A percentile compares a stretch with the other conserved stretches of the same genome.
Conservation (phyloP, 257 asterid genomes). For the Striga asiatica region DNA sequence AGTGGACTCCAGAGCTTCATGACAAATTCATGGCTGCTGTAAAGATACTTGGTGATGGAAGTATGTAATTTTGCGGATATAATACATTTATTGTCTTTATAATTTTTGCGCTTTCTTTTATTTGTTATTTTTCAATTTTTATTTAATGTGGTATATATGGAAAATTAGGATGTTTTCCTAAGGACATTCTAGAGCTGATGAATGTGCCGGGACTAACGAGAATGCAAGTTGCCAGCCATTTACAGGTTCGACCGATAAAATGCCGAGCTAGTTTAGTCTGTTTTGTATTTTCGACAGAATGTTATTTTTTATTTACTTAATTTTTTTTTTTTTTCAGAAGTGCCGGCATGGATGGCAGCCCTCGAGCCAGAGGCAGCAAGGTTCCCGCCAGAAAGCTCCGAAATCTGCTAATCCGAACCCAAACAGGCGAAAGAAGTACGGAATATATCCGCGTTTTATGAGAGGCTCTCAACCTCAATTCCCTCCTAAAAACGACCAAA, state of each 20-base stretch:
- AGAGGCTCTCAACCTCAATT: constrained; percentile 4
- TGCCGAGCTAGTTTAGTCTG: background rate
- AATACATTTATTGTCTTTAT: background rate
- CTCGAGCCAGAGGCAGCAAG: background rate
- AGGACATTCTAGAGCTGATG: constrained; percentile 23
- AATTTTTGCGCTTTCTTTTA: background rate
- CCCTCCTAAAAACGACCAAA: background rate
- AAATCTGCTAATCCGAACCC: background rate
- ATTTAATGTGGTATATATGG: constrained; percentile 4
- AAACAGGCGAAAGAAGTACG: constrained; percentile 5
- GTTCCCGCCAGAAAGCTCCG: background rate
- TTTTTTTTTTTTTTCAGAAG: constrained; percentile 18
- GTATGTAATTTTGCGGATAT: background rate
- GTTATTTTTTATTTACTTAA: too few relatives aligned
- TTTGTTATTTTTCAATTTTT: too few relatives aligned
- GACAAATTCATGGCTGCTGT: constrained; percentile 23
- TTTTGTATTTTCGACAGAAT: too few relatives aligned
- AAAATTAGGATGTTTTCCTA: constrained; percentile 25
- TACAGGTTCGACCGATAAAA: constrained; percentile 20
- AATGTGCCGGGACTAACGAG: constrained; percentile 28
- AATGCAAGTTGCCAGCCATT: constrained; percentile 32
- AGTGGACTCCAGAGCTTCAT: constrained; percentile 23
- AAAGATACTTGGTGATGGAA: constrained; percentile 22
- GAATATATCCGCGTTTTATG: constrained; percentile 4
- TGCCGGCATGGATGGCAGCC: constrained; percentile 22